These are phyloP conservation scores for Suillus americanus DNA, from an alignment of 768 basidiomycete species.

Conservation along the genomic window DNA sequence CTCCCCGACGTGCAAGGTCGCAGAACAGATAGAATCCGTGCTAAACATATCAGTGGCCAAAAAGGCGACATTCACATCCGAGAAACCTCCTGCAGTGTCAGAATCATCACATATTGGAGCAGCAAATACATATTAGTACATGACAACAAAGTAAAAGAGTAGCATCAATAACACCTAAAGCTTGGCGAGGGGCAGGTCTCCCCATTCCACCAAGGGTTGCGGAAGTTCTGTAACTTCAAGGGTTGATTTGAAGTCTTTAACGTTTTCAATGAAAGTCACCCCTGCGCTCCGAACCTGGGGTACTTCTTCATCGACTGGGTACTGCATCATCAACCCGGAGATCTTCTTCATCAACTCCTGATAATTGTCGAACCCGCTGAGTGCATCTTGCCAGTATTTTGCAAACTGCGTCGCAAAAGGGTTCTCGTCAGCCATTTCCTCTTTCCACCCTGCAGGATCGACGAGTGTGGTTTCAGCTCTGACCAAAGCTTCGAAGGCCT, in stretches of 20 bases:
- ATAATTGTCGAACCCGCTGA: conserved; percentile 40
- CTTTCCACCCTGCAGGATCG: conserved; percentile 51
- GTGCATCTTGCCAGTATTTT: conserved; percentile 54
- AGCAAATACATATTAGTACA: not conserved
- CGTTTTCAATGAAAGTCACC: conserved; percentile 65
- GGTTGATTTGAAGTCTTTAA: conserved; percentile 61
- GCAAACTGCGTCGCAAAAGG: conserved; percentile 61
- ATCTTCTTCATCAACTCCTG: conserved; percentile 50
- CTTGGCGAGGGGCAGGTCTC: conserved; percentile 63
- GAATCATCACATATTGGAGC: not conserved
- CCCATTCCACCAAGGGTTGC: conserved; percentile 72
- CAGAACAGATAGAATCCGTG: not conserved
- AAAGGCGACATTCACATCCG: not conserved
- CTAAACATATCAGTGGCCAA: not conserved
- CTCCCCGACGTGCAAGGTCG: not conserved
- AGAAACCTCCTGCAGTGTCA: not conserved
- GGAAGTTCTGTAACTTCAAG: conserved; percentile 56
- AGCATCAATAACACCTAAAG: conserved; percentile 36
- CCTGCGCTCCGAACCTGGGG: conserved; percentile 43
- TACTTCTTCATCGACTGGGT: conserved; percentile 56
- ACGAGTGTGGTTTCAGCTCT: conserved; percentile 47
- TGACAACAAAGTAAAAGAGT: not conserved
- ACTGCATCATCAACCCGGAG: conserved; percentile 52
- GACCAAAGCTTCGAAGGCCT: conserved; percentile 59
- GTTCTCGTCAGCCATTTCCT: conserved; percentile 51